These are phyloP conservation scores for Hibiscus mutabilis DNA, from an alignment of 345 rosid genomes.

Conservation along the genomic window DNA sequence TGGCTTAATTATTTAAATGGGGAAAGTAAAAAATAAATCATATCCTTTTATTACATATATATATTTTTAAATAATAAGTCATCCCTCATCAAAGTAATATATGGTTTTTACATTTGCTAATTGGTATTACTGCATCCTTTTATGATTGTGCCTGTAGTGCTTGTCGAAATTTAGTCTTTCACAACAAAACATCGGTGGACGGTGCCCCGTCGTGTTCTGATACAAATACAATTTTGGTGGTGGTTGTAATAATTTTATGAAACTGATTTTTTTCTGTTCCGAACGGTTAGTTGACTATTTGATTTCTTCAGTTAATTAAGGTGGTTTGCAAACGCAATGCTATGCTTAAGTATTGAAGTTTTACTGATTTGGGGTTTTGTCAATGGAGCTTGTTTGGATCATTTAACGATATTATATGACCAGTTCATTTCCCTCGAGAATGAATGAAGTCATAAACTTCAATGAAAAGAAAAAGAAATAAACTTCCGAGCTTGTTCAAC, in stretches of 20 bases:
- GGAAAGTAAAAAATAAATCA: too few relatives aligned
- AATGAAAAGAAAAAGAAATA: too few relatives aligned
- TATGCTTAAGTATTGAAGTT: background rate
- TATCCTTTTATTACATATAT: background rate
- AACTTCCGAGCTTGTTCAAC: too few relatives aligned
- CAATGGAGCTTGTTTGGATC: background rate
- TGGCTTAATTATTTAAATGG: background rate
- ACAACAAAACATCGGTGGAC: background rate
- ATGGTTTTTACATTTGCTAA: background rate
- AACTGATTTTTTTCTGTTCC: too few relatives aligned
- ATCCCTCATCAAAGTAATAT: too few relatives aligned
- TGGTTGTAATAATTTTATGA: background rate
- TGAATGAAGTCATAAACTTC: too few relatives aligned
- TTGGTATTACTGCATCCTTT: background rate
- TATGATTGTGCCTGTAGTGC: background rate
- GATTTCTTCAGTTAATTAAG: too few relatives aligned
- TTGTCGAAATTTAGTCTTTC: background rate
- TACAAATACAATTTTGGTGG: background rate
- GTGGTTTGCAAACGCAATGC: background rate
- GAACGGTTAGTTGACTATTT: background rate
- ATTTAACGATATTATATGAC: background rate
- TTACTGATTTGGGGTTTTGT: background rate
- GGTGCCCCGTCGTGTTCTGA: background rate
- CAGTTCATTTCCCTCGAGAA: background rate
- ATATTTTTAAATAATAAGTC: too few relatives aligned